Evolutionary conservation across 768 basidiomycete genomes (phyloP), one percentile per base, ranked within the genome.

Genomic region (Amanita muscaria): DNA sequence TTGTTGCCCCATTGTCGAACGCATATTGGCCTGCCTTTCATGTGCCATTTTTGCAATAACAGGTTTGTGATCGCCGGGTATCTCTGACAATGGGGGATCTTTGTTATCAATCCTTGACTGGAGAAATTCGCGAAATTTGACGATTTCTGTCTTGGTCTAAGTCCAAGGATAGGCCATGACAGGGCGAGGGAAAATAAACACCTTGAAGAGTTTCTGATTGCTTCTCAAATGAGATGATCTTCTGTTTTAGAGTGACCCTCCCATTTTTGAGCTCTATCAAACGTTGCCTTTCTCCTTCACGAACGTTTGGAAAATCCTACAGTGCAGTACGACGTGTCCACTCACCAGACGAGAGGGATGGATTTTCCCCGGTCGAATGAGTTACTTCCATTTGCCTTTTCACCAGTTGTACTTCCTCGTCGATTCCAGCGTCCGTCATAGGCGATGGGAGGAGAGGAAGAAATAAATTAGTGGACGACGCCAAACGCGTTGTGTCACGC

Each of bases 121-220:
- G 0, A 89, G 63, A 76, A 83, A 78, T 48, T 76, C 74, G 9
- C 88, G 77, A 59, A 88, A 88, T 52, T 74, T 74, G 38, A 89
- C 82, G 25, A 84, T 83, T 58, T 87, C 84, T 88, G 52, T 8
- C 25, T 8, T n/a, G 19, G 7, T 29, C 57, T 49, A 56, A 34
- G 42, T 48, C 25, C 19, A 33, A 42, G 24, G 36, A 15, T 5
- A 31, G 19, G 16, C 15, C 8, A 23, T 25, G 36, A 15, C 5
- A 31, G 19, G 16, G 16, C 8, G 22, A 21, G 7, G 45, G 21
- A 39, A 46, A 42, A 25, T 27, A 58, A 71, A 38, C 47, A 83
- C 88, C 87, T 72, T 84, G 82, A 54, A 90, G 71, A 12, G 87
- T 88, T 57, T 88, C 85, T 5, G 83, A 83, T 53, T 79, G 70